Base-by-base conservation (phyloP, 768 basidiomycete species). In the Epithele typhae region DNA sequence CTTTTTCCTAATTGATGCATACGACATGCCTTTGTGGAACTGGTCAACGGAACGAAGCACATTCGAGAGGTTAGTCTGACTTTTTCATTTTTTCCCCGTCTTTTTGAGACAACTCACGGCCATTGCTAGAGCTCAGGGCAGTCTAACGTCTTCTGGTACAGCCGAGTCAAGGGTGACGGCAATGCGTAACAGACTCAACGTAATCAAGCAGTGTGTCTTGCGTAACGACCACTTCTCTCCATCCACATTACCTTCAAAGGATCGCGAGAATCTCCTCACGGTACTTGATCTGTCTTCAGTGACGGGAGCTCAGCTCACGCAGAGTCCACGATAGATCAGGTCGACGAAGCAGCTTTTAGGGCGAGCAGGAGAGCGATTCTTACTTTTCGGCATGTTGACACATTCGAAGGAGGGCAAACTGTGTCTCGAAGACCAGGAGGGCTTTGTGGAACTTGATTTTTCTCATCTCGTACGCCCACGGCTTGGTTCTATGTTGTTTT, bases 161-260 rank as follows among this genome's bases (percentile, higher is more conserved):
- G 80, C 95, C 19, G 84, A 92, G 24, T 87, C 89, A 7, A 78
- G 92, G 51, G 80, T 92, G 27, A 68, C 74, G 23, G 86, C 90
- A 37, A 71, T 90, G 22, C 79, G 95, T 25, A 89, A 98, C 63
- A 72, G 95, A 40, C 74, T 95, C 53, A 81, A 90, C 61, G 82
- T 98, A 41, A 92, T 98, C 57, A 88, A 84, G 62, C 95, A 98
- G 68, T 87, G 90, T 58, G 81, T 98, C 23, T 70, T 97, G 32
- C 76, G 96, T 33, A 98, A 97, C 59, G 96, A 99, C 62, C 93
- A 98, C 64, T 99, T 99, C 67, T 92, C 92, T 2, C 94, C 96
- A 3, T 95, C 95, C 5, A 93, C 92, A 0, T 67, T 98, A 32
- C 89, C 92, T 34, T 93, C 92, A 14, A 79, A 83, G 43, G 91